These are phyloP conservation scores for Moesziomyces sp. DNA, from an alignment of 1,284 basidiomycete genomes.

Conservation along the genomic window DNA sequence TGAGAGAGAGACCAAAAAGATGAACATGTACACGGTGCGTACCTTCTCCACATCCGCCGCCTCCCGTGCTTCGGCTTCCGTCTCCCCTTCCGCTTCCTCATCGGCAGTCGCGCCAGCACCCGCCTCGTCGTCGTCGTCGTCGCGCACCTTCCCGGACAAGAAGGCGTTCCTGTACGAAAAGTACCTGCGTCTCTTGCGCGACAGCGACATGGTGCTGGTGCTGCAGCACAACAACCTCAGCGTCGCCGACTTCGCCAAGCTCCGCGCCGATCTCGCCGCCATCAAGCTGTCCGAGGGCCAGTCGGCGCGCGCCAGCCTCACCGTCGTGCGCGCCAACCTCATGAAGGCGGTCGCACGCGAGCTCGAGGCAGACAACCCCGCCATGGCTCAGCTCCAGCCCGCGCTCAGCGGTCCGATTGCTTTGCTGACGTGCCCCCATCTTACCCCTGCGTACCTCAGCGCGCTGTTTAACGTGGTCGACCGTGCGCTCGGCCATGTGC, in stretches of 20 bases:
- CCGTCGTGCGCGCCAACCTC: constrained; percentile 51
- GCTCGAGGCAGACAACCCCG: constrained; percentile 12
- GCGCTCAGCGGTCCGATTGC: constrained; percentile 57
- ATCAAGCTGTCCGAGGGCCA: constrained; percentile 44
- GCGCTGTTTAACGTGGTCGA: constrained; percentile 56
- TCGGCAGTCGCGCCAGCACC: constrained; percentile 11
- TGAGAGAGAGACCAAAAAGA: constrained; percentile 59
- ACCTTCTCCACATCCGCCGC: constrained; percentile 37
- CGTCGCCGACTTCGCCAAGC: constrained; percentile 50
- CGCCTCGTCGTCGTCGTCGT: constrained; percentile 2
- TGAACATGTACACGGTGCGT: constrained; percentile 66
- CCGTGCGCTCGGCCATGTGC: constrained; percentile 45
- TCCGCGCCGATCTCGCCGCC: constrained; percentile 51
- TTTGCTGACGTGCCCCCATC: constrained; percentile 54
- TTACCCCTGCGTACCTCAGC: constrained; percentile 56
- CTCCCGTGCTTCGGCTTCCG: constrained; percentile 18
- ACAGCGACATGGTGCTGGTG: constrained; percentile 52
- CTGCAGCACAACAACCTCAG: constrained; percentile 61
- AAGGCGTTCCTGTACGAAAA: constrained; percentile 58
- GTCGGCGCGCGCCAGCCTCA: constrained; percentile 35
- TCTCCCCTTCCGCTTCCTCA: constrained; percentile 15
- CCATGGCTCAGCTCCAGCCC: constrained; percentile 33
- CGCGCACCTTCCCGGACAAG: constrained; percentile 41
- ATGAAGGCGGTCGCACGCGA: constrained; percentile 38
- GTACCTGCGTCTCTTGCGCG: constrained; percentile 52